Evolutionary conservation across 495 filamentous ascomycete species (phyloP).

Genomic region (Hyaloscypha hepaticicola): DNA sequence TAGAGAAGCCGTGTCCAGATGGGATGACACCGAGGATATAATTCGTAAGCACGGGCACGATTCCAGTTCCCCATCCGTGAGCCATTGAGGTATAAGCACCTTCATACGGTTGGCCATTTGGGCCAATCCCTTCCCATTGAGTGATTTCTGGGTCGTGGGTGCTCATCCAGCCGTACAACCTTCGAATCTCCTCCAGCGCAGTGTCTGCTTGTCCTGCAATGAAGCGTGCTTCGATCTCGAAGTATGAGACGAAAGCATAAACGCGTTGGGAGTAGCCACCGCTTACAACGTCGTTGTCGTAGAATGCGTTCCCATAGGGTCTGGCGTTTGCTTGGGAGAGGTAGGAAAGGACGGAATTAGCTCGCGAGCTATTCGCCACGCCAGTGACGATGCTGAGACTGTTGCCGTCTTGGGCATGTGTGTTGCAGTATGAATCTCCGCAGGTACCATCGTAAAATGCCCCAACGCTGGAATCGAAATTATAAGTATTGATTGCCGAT

Average conservation of each 20-base stretch:
- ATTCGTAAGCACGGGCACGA: constrained; percentile 38
- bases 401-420: constrained; percentile 50
- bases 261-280: constrained; percentile 41
- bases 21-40: constrained; percentile 45
- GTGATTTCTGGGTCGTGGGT: constrained; percentile 44
- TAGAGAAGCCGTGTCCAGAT: constrained; percentile 38
- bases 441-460: constrained; percentile 43
- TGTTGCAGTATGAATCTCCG: constrained; percentile 28
- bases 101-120: constrained; percentile 39
- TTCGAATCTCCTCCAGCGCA: constrained; percentile 42
- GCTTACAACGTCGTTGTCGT: constrained; percentile 40
- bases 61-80: constrained; percentile 44
- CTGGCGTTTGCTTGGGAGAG: constrained; percentile 33
- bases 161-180: constrained; percentile 48
- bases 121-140: constrained; percentile 44
- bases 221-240: constrained; percentile 48
- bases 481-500: constrained; percentile 33
- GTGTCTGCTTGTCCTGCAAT: constrained; percentile 32
- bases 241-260: constrained; percentile 52
- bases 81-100: constrained; percentile 40
- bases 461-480: constrained; percentile 38
- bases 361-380: constrained; percentile 33
- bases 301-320: constrained; percentile 47
- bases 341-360: constrained; percentile 37
- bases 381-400: constrained; percentile 42